These are phyloP conservation scores for Capsicum chinense DNA, from an alignment of 257 asterid genomes.

Conservation along the genomic window DNA sequence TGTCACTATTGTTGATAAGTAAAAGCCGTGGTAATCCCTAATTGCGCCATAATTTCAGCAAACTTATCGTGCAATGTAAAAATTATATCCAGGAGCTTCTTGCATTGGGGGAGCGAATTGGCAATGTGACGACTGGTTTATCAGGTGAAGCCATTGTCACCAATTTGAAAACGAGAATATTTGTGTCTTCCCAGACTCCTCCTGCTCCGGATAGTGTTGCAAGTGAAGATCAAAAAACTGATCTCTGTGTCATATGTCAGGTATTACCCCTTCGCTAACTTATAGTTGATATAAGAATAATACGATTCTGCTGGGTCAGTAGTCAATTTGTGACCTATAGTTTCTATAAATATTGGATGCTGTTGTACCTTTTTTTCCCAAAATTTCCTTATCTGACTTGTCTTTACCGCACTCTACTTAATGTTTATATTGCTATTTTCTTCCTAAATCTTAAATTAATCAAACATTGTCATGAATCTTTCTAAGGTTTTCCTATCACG, in stretches of 20 bases:
- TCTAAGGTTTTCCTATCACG: background rate
- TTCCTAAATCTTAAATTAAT: background rate
- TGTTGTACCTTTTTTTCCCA: background rate
- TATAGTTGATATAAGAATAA: background rate
- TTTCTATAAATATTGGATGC: background rate
- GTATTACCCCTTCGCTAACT: slow-evolving; percentile 38
- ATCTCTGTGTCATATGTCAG: slow-evolving; percentile 84
- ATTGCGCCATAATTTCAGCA: background rate
- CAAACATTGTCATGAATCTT: background rate
- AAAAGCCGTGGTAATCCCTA: background rate
- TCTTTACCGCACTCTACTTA: background rate
- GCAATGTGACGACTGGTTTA: slow-evolving; percentile 75
- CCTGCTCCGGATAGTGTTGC: slow-evolving; percentile 42
- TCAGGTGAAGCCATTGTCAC: slow-evolving; percentile 53
- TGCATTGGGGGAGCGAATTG: slow-evolving; percentile 83
- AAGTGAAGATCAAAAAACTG: slow-evolving; percentile 45
- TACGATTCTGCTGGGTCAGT: background rate
- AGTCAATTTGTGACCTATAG: background rate
- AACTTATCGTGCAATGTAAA: slow-evolving; percentile 21
- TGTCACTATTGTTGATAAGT: background rate
- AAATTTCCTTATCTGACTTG: background rate
- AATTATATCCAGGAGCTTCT: slow-evolving; percentile 72
- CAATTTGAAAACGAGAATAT: slow-evolving; percentile 59
- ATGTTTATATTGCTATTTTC: background rate
- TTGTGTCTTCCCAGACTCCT: slow-evolving; percentile 44